Base-by-base conservation (phyloP, 2,329 filamentous ascomycete genomes). In the Apiospora saccharicola region DNA sequence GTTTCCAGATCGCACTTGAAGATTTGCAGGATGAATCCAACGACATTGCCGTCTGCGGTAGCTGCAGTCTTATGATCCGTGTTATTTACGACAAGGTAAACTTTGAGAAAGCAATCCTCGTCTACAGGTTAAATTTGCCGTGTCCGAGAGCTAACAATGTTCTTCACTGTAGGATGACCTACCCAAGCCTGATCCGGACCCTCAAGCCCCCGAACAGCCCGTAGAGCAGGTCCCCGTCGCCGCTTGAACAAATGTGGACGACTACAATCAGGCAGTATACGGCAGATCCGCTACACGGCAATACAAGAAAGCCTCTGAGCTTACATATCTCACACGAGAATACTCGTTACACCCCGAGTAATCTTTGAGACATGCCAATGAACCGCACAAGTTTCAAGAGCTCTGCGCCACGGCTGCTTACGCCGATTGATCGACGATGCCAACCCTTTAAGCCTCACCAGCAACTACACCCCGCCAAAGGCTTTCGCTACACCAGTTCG, bases 21-120 rank as follows among this genome's bases (percentile, higher is more conserved):
- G 95, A 98, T 82, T 86, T 99, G 78, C 89, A 92, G 72, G 95
- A 98, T 80, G 94, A 94, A 75, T 91, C 96, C 81, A 84, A 79
- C 74, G 95, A 98, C 77, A 95, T 99, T 80, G 96, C 93, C n/a
- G 94, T 98, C 14, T 99, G 96, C 79, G 96, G 96, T 30, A 98
- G 95, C 81, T 99, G 96, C 83, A 98, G 95, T 82, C 85, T 99
- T 78, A 98, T 97, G 94, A 98, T 99, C 72, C 86, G 92, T 72
- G 95, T 99, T 19, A 97, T 99, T 67, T 99, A 95, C 78, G 96
- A 98, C 76, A 83, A 90, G 80, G 94, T 96, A 83, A 78, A 91
- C n/a, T 43, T 30, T 43, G 37, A n/a, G 72, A 57, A 37, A 24
- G n/a, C 26, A 70, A 44, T 61, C 16, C 24, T 64, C 22, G 5